phyloP scores from a whole-genome alignment of 2,329 filamentous ascomycete species.

The Neoarthrinium moseri region DNA sequence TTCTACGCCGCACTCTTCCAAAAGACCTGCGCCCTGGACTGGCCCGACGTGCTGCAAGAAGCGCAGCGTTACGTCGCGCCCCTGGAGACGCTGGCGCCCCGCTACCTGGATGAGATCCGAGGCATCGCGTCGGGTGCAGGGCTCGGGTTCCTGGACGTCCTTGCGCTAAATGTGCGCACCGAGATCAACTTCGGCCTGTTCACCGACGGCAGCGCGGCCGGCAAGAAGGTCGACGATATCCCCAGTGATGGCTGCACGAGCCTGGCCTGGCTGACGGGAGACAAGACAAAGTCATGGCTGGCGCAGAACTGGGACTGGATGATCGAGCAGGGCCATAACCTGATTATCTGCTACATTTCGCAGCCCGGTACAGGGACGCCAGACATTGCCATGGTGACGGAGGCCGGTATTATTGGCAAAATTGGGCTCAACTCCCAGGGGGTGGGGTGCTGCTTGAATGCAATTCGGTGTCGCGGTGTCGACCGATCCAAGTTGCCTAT shows the following conservation, averaged over 20 bases:
- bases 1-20: slow-evolving; percentile 36
- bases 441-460: slow-evolving; percentile 61
- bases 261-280: slow-evolving; percentile 39
- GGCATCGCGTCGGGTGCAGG: slow-evolving; percentile 53
- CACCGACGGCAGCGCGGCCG: slow-evolving; percentile 19
- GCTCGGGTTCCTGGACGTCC: slow-evolving; percentile 46
- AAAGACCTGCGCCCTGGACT: slow-evolving; percentile 29
- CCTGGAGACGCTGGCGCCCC: slow-evolving; percentile 34
- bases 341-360: slow-evolving; percentile 45
- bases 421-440: slow-evolving; percentile 61
- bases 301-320: slow-evolving; percentile 65
- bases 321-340: slow-evolving; percentile 44
- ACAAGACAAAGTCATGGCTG: slow-evolving; percentile 32
- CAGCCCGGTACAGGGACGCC: slow-evolving; percentile 38
- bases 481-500: slow-evolving; percentile 51
- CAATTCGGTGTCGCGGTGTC: slow-evolving; percentile 57
- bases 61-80: slow-evolving; percentile 45
- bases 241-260: slow-evolving; percentile 55
- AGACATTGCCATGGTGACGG: slow-evolving; percentile 54
- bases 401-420: slow-evolving; percentile 62
- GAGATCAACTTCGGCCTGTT: slow-evolving; percentile 59
- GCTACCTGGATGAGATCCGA: slow-evolving; percentile 41
- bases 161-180: slow-evolving; percentile 56
- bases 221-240: slow-evolving; percentile 10
- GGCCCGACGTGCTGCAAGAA: slow-evolving; percentile 27